Evolutionary conservation across 768 basidiomycete species (phyloP).

Genomic region (Leucogyrophana mollusca): DNA sequence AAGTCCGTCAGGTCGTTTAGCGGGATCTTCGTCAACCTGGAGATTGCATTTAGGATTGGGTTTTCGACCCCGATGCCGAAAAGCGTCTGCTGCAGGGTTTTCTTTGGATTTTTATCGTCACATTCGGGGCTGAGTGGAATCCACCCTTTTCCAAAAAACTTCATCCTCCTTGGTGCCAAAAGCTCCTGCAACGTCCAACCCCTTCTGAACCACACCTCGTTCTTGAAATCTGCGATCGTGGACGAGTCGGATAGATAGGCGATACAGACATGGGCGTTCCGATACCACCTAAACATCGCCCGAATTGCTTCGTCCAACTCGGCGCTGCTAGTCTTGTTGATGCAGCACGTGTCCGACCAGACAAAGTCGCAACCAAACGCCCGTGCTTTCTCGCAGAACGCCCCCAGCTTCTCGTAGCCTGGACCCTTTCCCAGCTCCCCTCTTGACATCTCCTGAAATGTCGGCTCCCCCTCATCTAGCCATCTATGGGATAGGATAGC

Average conservation of each 20-base stretch:
- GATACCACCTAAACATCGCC: constrained; percentile 33
- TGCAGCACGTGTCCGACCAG: constrained; percentile 32
- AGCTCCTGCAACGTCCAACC: constrained; percentile 21
- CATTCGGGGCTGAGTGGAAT: constrained; percentile 6
- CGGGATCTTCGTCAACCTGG: constrained; percentile 18
- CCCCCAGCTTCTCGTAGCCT: constrained; percentile 12
- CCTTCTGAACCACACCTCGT: constrained; percentile 24
- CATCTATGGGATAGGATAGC: constrained; percentile 9
- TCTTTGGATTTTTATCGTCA: constrained; percentile 17
- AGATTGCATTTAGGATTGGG: constrained; percentile 9
- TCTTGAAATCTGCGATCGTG: constrained; percentile 10
- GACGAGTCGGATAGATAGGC: constrained; percentile 19
- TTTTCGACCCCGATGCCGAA: constrained; percentile 1
- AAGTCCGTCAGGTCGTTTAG: constrained; percentile 16
- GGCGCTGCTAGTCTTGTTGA: constrained; percentile 20
- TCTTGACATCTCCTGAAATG: constrained; percentile 2
- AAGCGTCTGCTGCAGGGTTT: no score
- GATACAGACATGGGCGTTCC: constrained; percentile 26
- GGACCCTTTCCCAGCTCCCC: neutral
- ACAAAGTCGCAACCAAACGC: constrained; percentile 15
- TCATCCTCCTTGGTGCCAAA: constrained; percentile 23
- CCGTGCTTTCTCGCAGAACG: constrained; percentile 20
- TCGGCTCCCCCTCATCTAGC: neutral
- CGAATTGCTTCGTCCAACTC: constrained; percentile 31
- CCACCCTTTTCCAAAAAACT: constrained; percentile 24